Evolutionary conservation across 441 rosid species (phyloP).

Genomic region (Erodium trifolium): DNA sequence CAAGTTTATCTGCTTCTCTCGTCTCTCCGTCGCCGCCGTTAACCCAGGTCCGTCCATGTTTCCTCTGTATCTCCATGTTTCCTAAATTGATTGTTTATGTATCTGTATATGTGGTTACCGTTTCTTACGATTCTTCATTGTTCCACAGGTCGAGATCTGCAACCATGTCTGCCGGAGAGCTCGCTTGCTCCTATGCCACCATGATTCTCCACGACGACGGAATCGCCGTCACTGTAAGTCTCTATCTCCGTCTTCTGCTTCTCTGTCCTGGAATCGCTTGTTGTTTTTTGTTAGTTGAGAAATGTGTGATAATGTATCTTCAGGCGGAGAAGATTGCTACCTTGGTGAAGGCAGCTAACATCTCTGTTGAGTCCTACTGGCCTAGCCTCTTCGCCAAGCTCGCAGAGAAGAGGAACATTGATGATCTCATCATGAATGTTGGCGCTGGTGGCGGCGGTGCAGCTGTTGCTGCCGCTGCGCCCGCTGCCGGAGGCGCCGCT

Average conservation of each 20-base stretch:
- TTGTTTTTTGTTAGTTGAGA: no score
- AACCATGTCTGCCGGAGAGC: background rate
- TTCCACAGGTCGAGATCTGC: background rate
- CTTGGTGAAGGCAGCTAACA: slow-evolving; percentile 45
- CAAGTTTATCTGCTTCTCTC: no score
- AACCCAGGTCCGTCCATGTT: background rate
- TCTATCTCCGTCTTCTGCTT: no score
- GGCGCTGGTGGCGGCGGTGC: slow-evolving; percentile 60
- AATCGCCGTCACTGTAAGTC: no score
- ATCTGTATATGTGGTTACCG: background rate
- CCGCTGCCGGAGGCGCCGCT: slow-evolving; percentile 31
- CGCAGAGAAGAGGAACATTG: slow-evolving; percentile 47
- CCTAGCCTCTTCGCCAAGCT: slow-evolving; percentile 64
- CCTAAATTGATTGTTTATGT: no score
- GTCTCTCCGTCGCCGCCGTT: slow-evolving; percentile 1
- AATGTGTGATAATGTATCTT: no score
- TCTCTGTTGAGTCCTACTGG: slow-evolving; percentile 46
- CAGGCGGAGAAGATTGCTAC: slow-evolving; percentile 45
- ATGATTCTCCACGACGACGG: no score
- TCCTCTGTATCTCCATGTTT: background rate
- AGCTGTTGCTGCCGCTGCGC: slow-evolving; percentile 25
- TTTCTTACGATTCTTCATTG: background rate
- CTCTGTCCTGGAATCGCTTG: no score
- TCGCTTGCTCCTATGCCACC: no score
- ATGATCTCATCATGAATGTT: slow-evolving; percentile 50